Conservation (phyloP, 257 asterid genomes). For the Catharanthus roseus region DNA sequence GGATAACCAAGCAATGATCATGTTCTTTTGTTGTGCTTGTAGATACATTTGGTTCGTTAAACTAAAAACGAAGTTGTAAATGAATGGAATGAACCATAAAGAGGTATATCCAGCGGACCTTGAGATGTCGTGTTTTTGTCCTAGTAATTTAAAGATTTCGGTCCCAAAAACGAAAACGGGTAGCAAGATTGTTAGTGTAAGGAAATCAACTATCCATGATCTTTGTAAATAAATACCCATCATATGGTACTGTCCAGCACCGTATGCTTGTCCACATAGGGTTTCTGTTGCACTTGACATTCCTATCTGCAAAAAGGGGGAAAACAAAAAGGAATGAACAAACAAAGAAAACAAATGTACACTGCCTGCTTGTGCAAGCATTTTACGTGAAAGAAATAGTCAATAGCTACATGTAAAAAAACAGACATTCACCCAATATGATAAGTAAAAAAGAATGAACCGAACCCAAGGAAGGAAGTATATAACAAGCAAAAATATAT, state of each 20-base stretch:
- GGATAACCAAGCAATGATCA: constrained; percentile 63
- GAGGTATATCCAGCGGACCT: constrained; percentile 63
- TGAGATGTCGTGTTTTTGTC: constrained; percentile 43
- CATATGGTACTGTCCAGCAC: constrained; percentile 89
- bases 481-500: background rate
- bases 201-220: constrained; percentile 81
- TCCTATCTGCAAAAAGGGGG: constrained; percentile 48
- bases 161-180: constrained; percentile 63
- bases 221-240: constrained; percentile 91
- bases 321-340: background rate
- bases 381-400: no score
- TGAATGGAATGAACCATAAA: constrained; percentile 58
- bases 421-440: no score
- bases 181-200: constrained; percentile 48
- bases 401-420: no score
- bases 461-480: no score
- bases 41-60: constrained; percentile 78
- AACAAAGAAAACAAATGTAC: background rate
- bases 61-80: constrained; percentile 42
- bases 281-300: constrained; percentile 99
- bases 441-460: no score
- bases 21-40: constrained; percentile 89
- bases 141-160: constrained; percentile 60
- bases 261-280: constrained; percentile 89
- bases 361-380: background rate